Percentiles rank a stretch among this genome's conserved stretches.
phyloP scores from a whole-genome alignment of 139 green algal species.

The Asterochloris sp. region DNA sequence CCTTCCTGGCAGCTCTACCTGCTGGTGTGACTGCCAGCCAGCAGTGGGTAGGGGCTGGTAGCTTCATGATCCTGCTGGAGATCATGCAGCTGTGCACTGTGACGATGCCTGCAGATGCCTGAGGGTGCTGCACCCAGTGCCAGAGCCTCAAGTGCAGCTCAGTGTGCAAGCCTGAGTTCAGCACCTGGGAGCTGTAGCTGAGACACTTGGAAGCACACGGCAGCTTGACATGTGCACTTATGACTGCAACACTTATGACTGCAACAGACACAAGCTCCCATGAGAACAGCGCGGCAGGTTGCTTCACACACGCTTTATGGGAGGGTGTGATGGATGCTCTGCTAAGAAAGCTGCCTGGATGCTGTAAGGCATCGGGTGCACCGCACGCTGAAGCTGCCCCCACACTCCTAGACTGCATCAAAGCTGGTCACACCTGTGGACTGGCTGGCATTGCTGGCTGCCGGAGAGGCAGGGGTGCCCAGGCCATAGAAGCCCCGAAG shows the following conservation, averaged over 20 bases:
- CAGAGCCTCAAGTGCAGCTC: neutral
- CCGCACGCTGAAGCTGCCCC: neutral
- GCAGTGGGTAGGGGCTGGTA: too few relatives aligned
- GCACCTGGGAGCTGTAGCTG: too few relatives aligned
- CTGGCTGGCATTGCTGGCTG: constrained; percentile 14
- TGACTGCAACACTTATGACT: neutral
- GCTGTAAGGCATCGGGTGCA: neutral
- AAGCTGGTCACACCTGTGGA: neutral
- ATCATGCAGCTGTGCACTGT: too few relatives aligned
- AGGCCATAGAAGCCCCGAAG: constrained; percentile 41
- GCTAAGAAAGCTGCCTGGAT: neutral
- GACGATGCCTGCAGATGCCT: neutral
- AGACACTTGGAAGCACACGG: neutral
- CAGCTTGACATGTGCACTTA: neutral
- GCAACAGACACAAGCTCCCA: neutral
- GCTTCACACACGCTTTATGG: neutral
- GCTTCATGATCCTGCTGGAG: too few relatives aligned
- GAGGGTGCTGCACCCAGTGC: neutral
- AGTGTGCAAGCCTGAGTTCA: neutral
- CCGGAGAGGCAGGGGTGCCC: neutral
- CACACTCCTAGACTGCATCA: too few relatives aligned
- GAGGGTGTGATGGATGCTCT: neutral
- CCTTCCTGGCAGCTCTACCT: too few relatives aligned
- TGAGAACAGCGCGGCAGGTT: neutral
- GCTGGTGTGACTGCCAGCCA: too few relatives aligned